phyloP scores from a whole-genome alignment of 2,329 filamentous ascomycete genomes.

The Fusarium buxicola region DNA sequence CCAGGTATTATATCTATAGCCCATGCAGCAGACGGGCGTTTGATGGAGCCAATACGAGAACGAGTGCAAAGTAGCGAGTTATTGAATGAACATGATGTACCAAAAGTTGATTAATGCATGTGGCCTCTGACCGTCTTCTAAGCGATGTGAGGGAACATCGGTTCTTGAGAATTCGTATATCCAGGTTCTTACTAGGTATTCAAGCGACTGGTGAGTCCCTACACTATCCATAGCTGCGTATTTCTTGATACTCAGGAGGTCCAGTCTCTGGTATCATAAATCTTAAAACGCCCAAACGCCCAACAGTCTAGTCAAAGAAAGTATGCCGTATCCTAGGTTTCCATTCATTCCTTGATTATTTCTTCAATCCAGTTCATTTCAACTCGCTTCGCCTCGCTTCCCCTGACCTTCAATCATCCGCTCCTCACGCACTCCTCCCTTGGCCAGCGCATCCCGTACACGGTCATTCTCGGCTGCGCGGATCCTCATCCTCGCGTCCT shows the following conservation, averaged over 20 bases:
- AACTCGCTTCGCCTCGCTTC: constrained; percentile 4
- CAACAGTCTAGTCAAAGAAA: constrained; percentile 8
- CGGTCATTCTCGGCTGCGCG: constrained; percentile 69
- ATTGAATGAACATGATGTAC: no score
- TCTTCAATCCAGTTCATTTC: neutral
- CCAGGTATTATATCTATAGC: no score
- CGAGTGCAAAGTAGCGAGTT: no score
- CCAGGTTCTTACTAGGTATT: neutral
- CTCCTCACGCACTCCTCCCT: constrained; percentile 55
- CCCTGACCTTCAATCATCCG: constrained; percentile 54
- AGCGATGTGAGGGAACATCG: no score
- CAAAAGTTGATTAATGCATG: no score
- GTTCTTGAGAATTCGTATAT: no score
- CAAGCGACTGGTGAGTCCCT: neutral
- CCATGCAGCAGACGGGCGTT: no score
- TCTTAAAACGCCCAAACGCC: constrained; percentile 22
- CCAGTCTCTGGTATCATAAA: constrained; percentile 15
- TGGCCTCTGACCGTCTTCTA: no score
- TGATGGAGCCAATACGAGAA: no score
- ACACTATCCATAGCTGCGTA: neutral
- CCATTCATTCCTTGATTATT: neutral
- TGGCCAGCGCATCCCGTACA: constrained; percentile 63
- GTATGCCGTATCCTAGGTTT: neutral
- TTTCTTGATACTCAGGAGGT: constrained; percentile 5
- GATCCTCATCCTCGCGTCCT: constrained; percentile 70